A percentile compares a stretch with the other conserved stretches of the same genome.
Evolutionary conservation across 345 rosid species (phyloP).

Genomic region (Hypericum perforatum): DNA sequence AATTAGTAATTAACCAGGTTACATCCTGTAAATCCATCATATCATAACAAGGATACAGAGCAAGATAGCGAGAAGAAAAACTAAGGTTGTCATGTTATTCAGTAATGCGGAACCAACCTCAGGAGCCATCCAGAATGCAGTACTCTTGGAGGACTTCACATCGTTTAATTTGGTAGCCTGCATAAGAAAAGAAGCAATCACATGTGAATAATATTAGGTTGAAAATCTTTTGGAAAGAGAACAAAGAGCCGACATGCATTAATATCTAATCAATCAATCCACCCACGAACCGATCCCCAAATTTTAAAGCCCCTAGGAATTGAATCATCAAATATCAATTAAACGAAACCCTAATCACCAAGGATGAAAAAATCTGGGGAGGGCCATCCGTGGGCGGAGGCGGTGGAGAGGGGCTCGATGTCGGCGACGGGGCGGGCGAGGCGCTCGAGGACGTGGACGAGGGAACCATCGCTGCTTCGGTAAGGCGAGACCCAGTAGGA

Average conservation of each 20-base stretch:
- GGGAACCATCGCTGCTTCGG: constrained; percentile 11
- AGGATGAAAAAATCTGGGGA: constrained; percentile 25
- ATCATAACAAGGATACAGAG: no score
- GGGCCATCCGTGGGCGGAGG: constrained; percentile 36
- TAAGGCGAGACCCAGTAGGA: constrained; percentile 38
- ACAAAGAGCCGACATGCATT: background rate
- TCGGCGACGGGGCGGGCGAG: no score
- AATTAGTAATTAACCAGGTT: no score
- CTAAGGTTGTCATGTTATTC: no score
- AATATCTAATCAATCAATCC: no score
- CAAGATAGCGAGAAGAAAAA: no score
- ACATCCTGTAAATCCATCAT: no score
- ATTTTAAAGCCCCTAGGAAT: background rate
- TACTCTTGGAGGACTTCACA: background rate
- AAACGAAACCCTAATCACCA: constrained; percentile 5
- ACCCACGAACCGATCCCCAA: no score
- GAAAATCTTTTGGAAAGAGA: background rate
- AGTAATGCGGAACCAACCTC: background rate
- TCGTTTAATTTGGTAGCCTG: constrained; percentile 49
- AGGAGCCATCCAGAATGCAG: constrained; percentile 6
- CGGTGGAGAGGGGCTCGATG: no score
- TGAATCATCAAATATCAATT: background rate
- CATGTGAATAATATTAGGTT: constrained; percentile 6
- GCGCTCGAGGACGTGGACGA: no score
- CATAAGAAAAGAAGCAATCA: constrained; percentile 10